Conservation (phyloP, 225 moss, liverwort and hornwort species). For the Takakia lepidozioides region DNA sequence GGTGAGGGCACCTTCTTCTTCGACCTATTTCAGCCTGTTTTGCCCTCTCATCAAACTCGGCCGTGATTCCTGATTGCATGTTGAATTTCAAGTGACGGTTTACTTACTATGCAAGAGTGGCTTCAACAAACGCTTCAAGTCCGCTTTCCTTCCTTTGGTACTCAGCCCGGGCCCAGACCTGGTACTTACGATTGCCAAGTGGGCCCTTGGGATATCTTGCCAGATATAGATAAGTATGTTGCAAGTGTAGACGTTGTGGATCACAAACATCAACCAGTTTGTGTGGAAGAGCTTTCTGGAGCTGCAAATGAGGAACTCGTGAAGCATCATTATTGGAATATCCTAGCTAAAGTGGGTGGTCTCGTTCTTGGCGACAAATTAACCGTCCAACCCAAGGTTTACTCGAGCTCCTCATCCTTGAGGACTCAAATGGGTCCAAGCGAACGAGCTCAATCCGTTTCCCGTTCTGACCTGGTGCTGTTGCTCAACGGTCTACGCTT, state of each 20-base stretch:
- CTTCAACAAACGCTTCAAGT: not conserved
- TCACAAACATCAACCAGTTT: not conserved
- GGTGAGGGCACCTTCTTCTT: no score
- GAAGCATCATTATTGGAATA: not conserved
- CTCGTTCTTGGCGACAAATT: not conserved
- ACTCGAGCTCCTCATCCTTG: not conserved
- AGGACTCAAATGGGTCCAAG: no score
- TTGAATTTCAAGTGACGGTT: not conserved
- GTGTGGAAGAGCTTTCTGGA: not conserved
- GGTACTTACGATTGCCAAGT: no score
- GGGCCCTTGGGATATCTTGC: not conserved
- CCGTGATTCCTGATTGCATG: no score
- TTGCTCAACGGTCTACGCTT: no score
- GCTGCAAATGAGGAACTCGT: not conserved
- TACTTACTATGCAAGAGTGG: constrained; percentile 1
- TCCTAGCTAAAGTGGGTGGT: not conserved
- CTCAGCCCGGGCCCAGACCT: no score
- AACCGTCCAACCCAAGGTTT: not conserved
- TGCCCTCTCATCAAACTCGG: no score
- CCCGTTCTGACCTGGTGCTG: no score
- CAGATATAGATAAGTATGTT: not conserved
- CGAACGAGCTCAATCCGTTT: no score
- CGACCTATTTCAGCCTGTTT: no score
- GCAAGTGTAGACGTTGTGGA: not conserved
- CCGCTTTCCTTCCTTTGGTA: no score